Conservation (phyloP, 495 filamentous ascomycete species). For the Astrothelium subdiscretum region DNA sequence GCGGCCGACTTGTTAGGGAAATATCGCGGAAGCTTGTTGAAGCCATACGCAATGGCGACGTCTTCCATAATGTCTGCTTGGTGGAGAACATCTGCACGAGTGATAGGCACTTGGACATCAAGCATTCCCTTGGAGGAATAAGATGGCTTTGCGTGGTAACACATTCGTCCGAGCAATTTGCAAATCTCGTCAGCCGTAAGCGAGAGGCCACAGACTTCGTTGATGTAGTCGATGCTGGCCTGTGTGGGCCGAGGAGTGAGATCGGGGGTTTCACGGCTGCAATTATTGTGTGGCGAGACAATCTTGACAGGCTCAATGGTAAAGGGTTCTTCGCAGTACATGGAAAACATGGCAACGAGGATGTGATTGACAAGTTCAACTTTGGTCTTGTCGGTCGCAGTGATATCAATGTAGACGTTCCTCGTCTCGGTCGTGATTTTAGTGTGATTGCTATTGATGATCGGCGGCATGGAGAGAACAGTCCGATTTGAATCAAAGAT, state of each 20-base stretch:
- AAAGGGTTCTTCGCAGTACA: constrained; percentile 79
- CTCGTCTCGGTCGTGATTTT: constrained; percentile 84
- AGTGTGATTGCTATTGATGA: constrained; percentile 94
- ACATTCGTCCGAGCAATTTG: constrained; percentile 74
- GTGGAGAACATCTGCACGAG: constrained; percentile 88
- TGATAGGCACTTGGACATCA: constrained; percentile 73
- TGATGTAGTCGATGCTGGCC: constrained; percentile 84
- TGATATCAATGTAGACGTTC: constrained; percentile 95
- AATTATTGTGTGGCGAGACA: constrained; percentile 77
- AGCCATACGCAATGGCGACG: constrained; percentile 88
- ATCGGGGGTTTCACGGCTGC: constrained; percentile 69
- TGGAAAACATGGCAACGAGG: constrained; percentile 93
- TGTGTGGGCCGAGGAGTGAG: constrained; percentile 61
- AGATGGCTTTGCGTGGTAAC: constrained; percentile 64
- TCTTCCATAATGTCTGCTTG: constrained; percentile 99
- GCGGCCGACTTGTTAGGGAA: constrained; percentile 76
- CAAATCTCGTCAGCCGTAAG: constrained; percentile 61
- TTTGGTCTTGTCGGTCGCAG: constrained; percentile 93
- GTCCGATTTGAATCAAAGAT: constrained; percentile 80
- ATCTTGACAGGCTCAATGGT: constrained; percentile 89
- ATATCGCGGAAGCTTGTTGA: constrained; percentile 78
- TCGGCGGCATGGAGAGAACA: constrained; percentile 89
- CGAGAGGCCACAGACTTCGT: constrained; percentile 73
- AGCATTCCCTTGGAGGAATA: constrained; percentile 48
- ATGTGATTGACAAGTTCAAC: constrained; percentile 91